Conservation (phyloP, 352 stramenopile species). For the Globisporangium splendens region DNA sequence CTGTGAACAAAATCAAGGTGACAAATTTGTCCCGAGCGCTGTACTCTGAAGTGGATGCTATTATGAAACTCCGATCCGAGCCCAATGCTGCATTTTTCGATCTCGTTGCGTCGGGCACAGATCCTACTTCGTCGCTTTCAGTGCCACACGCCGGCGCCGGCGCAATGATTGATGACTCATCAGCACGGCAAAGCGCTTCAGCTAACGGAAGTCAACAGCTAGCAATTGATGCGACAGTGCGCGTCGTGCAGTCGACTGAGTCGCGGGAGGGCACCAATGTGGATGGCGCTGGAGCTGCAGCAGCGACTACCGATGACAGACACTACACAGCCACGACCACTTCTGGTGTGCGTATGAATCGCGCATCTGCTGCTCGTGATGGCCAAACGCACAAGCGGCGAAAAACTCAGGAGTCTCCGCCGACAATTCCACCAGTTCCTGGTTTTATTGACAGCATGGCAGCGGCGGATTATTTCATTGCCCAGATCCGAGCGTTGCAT, state of each 20-base stretch:
- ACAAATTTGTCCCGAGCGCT: constrained; percentile 36
- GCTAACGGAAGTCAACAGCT: background rate
- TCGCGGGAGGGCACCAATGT: background rate
- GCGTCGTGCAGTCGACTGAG: background rate
- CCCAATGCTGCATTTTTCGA: background rate
- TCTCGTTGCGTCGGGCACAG: background rate
- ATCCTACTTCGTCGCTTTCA: background rate
- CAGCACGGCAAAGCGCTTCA: background rate
- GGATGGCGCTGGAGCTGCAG: background rate
- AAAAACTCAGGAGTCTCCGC: background rate
- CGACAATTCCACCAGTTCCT: background rate
- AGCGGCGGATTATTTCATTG: constrained; percentile 16
- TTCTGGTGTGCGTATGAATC: background rate
- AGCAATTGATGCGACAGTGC: background rate
- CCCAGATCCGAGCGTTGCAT: constrained; percentile 33
- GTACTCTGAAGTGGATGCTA: constrained; percentile 38
- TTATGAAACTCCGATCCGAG: constrained; percentile 21
- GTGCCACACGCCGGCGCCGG: background rate
- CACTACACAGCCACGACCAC: too few relatives aligned
- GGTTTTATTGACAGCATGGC: constrained; percentile 9
- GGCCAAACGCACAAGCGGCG: constrained; percentile 6
- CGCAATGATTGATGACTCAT: background rate
- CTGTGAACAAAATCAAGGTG: constrained; percentile 32
- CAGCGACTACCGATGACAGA: background rate
- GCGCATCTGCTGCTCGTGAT: background rate